Evolutionary conservation across 2,329 filamentous ascomycete genomes (phyloP), one percentile per base, ranked within the genome.

Genomic region (Colletotrichum costaricense): DNA sequence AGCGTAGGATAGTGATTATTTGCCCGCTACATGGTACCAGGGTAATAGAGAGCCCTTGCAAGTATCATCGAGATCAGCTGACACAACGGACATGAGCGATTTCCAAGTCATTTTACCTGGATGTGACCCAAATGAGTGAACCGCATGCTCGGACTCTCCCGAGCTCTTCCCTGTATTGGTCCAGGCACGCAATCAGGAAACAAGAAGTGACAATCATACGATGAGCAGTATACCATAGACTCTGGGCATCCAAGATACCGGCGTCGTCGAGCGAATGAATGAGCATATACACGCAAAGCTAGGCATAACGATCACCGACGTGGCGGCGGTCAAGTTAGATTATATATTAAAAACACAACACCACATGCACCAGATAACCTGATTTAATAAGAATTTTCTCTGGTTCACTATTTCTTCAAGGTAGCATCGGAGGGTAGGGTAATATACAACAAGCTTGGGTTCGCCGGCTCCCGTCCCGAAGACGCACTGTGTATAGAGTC

Each of bases 391-490:
- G 5, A 22, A 26, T 30, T n/a, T 57, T 8, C 42, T 24, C 26
- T 70, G 70, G 46, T 46, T 64, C 26, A 35, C 3, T 33, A 35
- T 11, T 14, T n/a, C 26, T 46, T 26, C 12, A 11, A 28, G 42
- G 70, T 73, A 19, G 46, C 55, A 60, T 69, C 42, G 67, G 70
- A 62, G 55, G 65, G 65, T 59, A 63, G 70, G 14, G 16, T 28
- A 42, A n/a, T 42, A 65, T 22, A 55, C 55, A 60, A 73, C 55
- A 55, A 65, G 38, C 60, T 60, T 73, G 69, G 54, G 46, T 73
- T 42, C 56, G 16, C 38, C 60, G 60, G 67, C 67, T 62, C 35
- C 28, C 59, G 60, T 56, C 55, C 67, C 67, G 67, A 57, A 2
- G 38, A 28, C 26, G 5, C 35, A 62, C 70, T 14, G 70, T 73